Evolutionary conservation across 805 yeast species (phyloP), one percentile per base, ranked within the genome.

Genomic region (Scheffersomyces spartinae): DNA sequence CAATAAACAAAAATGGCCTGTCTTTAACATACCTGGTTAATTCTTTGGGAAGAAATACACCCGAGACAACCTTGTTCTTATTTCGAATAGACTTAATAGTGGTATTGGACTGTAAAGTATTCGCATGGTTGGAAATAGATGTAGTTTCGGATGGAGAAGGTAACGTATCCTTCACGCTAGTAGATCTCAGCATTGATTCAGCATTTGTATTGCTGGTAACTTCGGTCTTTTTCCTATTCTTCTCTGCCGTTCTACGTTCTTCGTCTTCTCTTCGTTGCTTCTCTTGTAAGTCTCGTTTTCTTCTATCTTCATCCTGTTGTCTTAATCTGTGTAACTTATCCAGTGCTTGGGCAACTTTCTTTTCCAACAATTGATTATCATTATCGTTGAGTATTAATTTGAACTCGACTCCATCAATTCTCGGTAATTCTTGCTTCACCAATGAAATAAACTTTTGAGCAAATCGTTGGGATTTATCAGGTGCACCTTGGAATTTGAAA

Each of bases 1-100:
- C 56, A 23, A 80, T 66, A 33, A 66, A 59, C 15, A 80, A 49
- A 29, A 60, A 74, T 0, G 86, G 76, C 16, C 80, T 55, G 16
- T 65, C 67, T 29, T 66, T 66, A 14, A 78, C 64, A 25, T 62
- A 61, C 25, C 47, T 61, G 4, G 46, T 56, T 13, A 74, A 46
- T 13, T 68, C 74, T 3, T 39, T 35, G 0, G 82, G 79, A 9
- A 77, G 47, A 22, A 40, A 46, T 3, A 47, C 45, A 3, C 64
- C 64, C 7, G 43, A 31, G 6, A 53, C 33, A 5, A 50, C 51
- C 26, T 48, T 45, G 30, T 46, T 42, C 13, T 52, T 42, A 25
- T 49, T 42, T 21, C 49, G 45, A 9, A 33, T 33, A 6, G 66
- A 58, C 10, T 44, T 28, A 1, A 52, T 49, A 2, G 64, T 57